Evolutionary conservation across 2,329 filamentous ascomycete genomes (phyloP).

Genomic region (Thielaviopsis populi): DNA sequence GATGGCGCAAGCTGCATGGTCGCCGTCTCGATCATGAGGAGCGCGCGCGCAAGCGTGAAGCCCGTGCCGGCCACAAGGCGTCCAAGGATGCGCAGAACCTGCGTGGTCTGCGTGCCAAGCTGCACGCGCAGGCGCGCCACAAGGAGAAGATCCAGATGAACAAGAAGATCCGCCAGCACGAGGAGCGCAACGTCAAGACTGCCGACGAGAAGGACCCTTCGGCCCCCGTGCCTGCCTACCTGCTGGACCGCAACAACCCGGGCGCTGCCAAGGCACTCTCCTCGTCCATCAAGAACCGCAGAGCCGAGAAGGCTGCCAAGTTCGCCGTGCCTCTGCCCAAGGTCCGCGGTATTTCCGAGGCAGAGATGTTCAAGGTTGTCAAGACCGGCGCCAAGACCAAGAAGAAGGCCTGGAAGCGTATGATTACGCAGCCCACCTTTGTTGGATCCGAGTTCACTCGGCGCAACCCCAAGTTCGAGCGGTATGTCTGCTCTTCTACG

Average conservation of each 20-base stretch:
- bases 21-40: constrained; percentile 66
- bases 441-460: constrained; percentile 84
- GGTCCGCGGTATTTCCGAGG: constrained; percentile 82
- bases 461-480: constrained; percentile 65
- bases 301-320: constrained; percentile 82
- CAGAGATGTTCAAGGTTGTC: constrained; percentile 96
- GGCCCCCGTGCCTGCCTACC: constrained; percentile 77
- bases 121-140: constrained; percentile 83
- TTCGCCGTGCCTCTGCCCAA: constrained; percentile 88
- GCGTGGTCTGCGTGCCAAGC: constrained; percentile 78
- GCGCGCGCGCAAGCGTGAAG: constrained; percentile 68
- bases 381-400: constrained; percentile 90
- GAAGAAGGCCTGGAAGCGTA: constrained; percentile 67
- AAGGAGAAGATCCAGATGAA: constrained; percentile 98
- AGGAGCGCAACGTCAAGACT: constrained; percentile 91
- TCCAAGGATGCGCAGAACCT: constrained; percentile 88
- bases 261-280: constrained; percentile 53
- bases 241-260: constrained; percentile 65
- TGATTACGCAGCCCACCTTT: constrained; percentile 49
- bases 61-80: constrained; percentile 76
- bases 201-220: constrained; percentile 63
- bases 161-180: constrained; percentile 85
- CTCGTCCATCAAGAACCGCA: constrained; percentile 88
- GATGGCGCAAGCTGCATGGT: constrained; percentile 45
- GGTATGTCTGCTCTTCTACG: constrained; percentile 17